phyloP scores from a whole-genome alignment of 2,329 filamentous ascomycete genomes.

The Cephalotrichum gorgonifer region DNA sequence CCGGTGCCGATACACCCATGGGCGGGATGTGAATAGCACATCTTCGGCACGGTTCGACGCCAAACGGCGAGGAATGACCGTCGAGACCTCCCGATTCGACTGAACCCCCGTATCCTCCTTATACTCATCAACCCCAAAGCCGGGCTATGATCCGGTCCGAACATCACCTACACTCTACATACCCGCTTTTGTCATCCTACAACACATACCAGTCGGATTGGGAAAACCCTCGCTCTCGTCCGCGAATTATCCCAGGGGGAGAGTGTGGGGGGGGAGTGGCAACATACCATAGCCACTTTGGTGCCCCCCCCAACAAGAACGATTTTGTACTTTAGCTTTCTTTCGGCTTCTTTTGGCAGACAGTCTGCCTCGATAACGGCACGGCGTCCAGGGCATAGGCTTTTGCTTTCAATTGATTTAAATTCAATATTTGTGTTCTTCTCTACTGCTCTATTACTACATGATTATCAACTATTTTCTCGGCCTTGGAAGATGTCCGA shows the following conservation, averaged over 20 bases:
- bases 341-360: slow-evolving; percentile 15
- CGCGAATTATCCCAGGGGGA: not conserved
- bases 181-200: too few relatives aligned
- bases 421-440: not conserved
- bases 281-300: not conserved
- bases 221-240: too few relatives aligned
- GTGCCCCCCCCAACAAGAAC: not conserved
- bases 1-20: not conserved
- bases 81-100: not conserved
- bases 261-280: not conserved
- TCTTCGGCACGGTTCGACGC: too few relatives aligned
- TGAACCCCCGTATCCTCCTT: not conserved
- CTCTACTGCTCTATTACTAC: too few relatives aligned
- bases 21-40: not conserved
- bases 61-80: not conserved
- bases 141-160: too few relatives aligned
- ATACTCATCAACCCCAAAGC: too few relatives aligned
- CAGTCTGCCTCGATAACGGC: slow-evolving; percentile 4
- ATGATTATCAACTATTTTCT: too few relatives aligned
- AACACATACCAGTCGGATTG: not conserved
- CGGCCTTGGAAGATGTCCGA: too few relatives aligned
- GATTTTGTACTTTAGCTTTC: slow-evolving; percentile 1
- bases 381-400: not conserved
- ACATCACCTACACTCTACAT: too few relatives aligned
- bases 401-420: not conserved